phyloP scores from a whole-genome alignment of 2,329 filamentous ascomycete species.

The Pseudohalonectria lignicola region DNA sequence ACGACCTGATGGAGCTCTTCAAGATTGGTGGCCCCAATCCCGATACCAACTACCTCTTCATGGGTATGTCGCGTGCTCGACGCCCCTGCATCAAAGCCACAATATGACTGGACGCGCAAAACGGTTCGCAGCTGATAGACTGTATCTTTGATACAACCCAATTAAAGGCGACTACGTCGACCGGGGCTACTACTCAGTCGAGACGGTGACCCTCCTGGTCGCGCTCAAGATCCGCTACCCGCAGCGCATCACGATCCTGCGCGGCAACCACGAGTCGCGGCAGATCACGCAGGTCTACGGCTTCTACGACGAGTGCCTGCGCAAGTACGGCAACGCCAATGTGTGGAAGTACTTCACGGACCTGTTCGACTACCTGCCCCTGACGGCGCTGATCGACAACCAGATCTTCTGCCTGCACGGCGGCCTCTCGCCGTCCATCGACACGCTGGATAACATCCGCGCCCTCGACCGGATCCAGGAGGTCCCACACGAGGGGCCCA shows the following conservation, averaged over 20 bases:
- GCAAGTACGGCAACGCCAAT: slow-evolving; percentile 97
- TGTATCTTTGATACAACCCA: no score
- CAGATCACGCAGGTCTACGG: slow-evolving; percentile 99
- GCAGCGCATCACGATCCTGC: slow-evolving; percentile 93
- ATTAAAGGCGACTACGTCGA: slow-evolving; percentile 90
- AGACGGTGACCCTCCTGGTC: slow-evolving; percentile 93
- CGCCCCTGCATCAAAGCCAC: no score
- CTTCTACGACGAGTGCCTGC: slow-evolving; percentile 97
- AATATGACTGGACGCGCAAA: no score
- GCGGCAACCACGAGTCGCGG: slow-evolving; percentile 96
- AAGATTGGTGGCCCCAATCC: slow-evolving; percentile 97
- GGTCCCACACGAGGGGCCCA: slow-evolving; percentile 94
- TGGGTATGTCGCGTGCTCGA: slow-evolving; percentile 57
- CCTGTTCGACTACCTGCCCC: slow-evolving; percentile 94
- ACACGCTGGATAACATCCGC: slow-evolving; percentile 90
- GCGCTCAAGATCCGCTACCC: slow-evolving; percentile 97
- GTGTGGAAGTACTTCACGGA: slow-evolving; percentile 99
- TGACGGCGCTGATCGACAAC: slow-evolving; percentile 96
- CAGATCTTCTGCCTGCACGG: slow-evolving; percentile 99
- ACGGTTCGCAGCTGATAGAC: no score
- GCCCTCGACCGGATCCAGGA: slow-evolving; percentile 95
- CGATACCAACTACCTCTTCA: slow-evolving; percentile 98
- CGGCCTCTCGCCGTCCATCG: slow-evolving; percentile 89
- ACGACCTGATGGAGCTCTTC: slow-evolving; percentile 98
- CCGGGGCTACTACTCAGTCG: slow-evolving; percentile 96